These are phyloP conservation scores for Lineolata rhizophorae DNA, from an alignment of 495 filamentous ascomycete genomes.

Conservation along the genomic window DNA sequence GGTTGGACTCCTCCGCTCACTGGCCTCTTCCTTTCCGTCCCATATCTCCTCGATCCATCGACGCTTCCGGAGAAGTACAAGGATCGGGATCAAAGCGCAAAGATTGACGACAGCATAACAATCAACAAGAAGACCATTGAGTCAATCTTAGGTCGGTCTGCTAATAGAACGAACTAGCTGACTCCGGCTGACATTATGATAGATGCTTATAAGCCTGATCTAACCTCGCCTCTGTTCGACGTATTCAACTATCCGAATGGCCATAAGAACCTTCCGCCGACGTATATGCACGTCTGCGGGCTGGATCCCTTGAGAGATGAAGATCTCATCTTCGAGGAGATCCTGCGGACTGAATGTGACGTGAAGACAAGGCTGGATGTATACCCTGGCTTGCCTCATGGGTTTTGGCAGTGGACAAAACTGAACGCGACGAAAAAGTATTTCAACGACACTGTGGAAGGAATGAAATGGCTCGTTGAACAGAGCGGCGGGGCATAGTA, in stretches of 20 bases:
- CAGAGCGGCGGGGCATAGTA: too few relatives aligned
- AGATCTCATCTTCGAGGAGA: constrained; percentile 18
- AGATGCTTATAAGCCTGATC: constrained; percentile 3
- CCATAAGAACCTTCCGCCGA: constrained; percentile 3
- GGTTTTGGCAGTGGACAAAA: too few relatives aligned
- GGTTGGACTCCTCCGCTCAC: constrained; percentile 8
- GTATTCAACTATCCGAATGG: constrained; percentile 2
- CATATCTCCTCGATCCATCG: constrained; percentile 3
- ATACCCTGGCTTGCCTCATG: constrained; percentile 25
- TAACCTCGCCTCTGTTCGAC: constrained; percentile 3
- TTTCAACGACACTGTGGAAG: constrained; percentile 11
- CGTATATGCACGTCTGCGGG: constrained; percentile 15
- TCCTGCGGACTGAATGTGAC: constrained; percentile 15
- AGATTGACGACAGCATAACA: not conserved
- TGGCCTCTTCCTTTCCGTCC: constrained; percentile 7
- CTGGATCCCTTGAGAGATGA: constrained; percentile 22
- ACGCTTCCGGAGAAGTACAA: constrained; percentile 9
- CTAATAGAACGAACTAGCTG: too few relatives aligned
- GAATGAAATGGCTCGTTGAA: constrained; percentile 11
- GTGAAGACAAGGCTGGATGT: constrained; percentile 19
- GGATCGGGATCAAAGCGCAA: constrained; percentile 4
- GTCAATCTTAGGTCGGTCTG: constrained; percentile 4
- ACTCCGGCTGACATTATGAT: constrained; percentile 2
- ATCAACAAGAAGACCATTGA: constrained; percentile 6
- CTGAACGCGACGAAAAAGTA: constrained; percentile 8